Conservation (phyloP, 2,329 filamentous ascomycete genomes). For the Boeremia exigua region DNA sequence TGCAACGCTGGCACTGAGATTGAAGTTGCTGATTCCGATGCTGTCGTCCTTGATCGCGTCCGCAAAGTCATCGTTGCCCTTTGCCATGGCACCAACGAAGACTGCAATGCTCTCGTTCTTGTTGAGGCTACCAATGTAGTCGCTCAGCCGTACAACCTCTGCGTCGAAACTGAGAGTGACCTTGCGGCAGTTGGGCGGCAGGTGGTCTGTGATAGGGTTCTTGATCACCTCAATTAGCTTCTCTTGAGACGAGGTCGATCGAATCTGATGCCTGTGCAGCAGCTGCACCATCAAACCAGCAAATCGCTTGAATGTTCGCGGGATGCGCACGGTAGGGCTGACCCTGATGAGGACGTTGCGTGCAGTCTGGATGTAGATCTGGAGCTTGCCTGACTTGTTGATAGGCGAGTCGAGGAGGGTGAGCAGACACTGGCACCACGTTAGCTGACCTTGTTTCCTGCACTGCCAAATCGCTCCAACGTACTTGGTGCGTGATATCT, state of each 20-base stretch:
- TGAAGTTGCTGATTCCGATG: slow-evolving; percentile 98
- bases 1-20: slow-evolving; percentile 93
- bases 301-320: slow-evolving; percentile 98
- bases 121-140: slow-evolving; percentile 82
- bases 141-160: slow-evolving; percentile 81
- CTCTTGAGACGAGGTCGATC: slow-evolving; percentile 95
- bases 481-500: slow-evolving; percentile 97
- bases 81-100: slow-evolving; percentile 98
- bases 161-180: slow-evolving; percentile 96
- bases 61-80: slow-evolving; percentile 93
- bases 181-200: slow-evolving; percentile 96
- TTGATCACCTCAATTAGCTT: slow-evolving; percentile 97
- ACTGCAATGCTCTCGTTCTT: slow-evolving; percentile 94
- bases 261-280: slow-evolving; percentile 91
- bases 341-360: slow-evolving; percentile 98
- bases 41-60: slow-evolving; percentile 95
- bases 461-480: slow-evolving; percentile 37
- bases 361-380: slow-evolving; percentile 98
- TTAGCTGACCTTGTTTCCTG: slow-evolving; percentile 23
- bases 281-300: slow-evolving; percentile 98
- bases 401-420: slow-evolving; percentile 96
- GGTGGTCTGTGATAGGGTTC: slow-evolving; percentile 95
- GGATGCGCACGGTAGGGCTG: slow-evolving; percentile 96
- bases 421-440: slow-evolving; percentile 77
- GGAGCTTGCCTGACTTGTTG: slow-evolving; percentile 96